These are phyloP conservation scores for Penicillium steckii DNA, from an alignment of 495 filamentous ascomycete species.

Conservation along the genomic window DNA sequence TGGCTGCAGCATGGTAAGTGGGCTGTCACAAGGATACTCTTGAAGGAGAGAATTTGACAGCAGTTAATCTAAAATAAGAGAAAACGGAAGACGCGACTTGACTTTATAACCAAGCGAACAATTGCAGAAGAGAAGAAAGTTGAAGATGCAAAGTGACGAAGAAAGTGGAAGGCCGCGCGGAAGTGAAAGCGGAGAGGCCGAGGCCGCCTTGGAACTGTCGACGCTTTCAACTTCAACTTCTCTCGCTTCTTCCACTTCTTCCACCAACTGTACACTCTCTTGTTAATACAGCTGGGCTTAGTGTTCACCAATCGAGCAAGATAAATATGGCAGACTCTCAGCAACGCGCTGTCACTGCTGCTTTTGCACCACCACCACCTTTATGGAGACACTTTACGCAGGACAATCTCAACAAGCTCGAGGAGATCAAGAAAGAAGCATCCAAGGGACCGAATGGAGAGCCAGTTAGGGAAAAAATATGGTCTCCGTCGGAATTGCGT, in stretches of 20 bases:
- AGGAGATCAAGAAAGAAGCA: constrained; percentile 48
- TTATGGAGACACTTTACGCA: constrained; percentile 88
- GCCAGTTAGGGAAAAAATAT: constrained; percentile 27
- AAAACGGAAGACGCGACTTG: not conserved
- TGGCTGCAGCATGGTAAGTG: not conserved
- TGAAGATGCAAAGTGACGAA: too few species aligned
- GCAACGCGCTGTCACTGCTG: constrained; percentile 50
- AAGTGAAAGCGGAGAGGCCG: too few species aligned
- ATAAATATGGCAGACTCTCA: constrained; percentile 52
- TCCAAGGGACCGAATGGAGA: constrained; percentile 40
- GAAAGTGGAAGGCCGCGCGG: too few species aligned
- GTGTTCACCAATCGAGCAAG: not conserved
- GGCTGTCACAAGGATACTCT: too few species aligned
- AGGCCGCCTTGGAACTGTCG: not conserved
- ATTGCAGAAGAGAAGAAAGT: too few species aligned
- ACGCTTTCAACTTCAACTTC: too few species aligned
- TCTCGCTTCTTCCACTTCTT: not conserved
- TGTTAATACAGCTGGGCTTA: too few species aligned
- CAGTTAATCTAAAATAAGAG: too few species aligned
- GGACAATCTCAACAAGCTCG: constrained; percentile 68
- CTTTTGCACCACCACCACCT: constrained; percentile 81
- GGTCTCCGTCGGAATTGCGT: constrained; percentile 47
- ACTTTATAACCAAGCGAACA: too few species aligned
- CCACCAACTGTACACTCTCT: not conserved
- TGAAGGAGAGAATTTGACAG: too few species aligned